Evolutionary conservation across 2,329 filamentous ascomycete species (phyloP).

Genomic region (Graphium sp.): DNA sequence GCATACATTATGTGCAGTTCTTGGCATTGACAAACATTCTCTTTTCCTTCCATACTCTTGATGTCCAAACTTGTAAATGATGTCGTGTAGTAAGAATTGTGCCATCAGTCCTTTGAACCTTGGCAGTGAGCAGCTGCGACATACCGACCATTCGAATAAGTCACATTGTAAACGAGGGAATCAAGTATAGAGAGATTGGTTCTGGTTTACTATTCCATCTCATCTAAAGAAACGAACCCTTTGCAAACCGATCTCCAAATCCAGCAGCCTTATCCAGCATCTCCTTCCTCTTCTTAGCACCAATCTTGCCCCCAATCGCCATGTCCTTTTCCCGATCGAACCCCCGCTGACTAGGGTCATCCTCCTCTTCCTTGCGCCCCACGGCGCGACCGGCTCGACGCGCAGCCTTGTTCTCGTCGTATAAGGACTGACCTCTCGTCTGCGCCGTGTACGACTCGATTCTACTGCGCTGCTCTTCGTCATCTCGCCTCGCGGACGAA

Average conservation of each 20-base stretch:
- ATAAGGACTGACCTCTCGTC: slow-evolving; percentile 38
- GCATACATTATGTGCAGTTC: slow-evolving; percentile 2
- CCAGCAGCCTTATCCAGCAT: slow-evolving; percentile 64
- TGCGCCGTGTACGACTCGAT: slow-evolving; percentile 34
- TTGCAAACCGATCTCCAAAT: slow-evolving; percentile 68
- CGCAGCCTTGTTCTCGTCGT: slow-evolving; percentile 36
- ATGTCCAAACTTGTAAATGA: too few relatives aligned
- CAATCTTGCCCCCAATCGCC: slow-evolving; percentile 56
- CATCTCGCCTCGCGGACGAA: slow-evolving; percentile 32
- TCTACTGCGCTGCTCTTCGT: slow-evolving; percentile 32
- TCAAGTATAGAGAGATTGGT: too few relatives aligned
- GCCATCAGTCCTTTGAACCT: too few relatives aligned
- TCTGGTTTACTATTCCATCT: too few relatives aligned
- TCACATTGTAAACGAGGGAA: too few relatives aligned
- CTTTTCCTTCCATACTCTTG: too few relatives aligned
- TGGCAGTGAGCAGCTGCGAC: too few relatives aligned
- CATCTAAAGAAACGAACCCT: slow-evolving; percentile 46
- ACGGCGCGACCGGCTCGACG: slow-evolving; percentile 11
- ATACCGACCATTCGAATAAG: too few relatives aligned
- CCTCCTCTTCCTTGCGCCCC: slow-evolving; percentile 43
- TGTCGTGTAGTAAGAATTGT: too few relatives aligned
- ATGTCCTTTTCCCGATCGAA: slow-evolving; percentile 96
- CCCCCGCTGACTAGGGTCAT: slow-evolving; percentile 76
- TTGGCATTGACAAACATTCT: background rate
- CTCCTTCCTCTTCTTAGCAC: slow-evolving; percentile 56